Evolutionary conservation across 2,329 filamentous ascomycete species (phyloP).

Genomic region (Aspergillus phoenicis): DNA sequence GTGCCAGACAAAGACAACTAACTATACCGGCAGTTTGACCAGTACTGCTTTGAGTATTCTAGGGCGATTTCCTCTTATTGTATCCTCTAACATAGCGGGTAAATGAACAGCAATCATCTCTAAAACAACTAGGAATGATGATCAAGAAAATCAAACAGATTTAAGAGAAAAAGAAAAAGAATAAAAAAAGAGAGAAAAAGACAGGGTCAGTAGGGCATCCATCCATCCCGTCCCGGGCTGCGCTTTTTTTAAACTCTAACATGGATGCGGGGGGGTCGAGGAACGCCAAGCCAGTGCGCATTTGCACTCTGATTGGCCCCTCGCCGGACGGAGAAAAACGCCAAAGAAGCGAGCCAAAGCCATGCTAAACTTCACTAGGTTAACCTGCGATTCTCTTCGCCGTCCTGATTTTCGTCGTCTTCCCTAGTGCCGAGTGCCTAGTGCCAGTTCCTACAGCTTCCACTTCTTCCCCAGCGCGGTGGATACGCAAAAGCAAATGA

Average conservation of each 20-base stretch:
- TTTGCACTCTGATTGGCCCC: slow-evolving; percentile 1
- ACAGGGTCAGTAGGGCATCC: slow-evolving; percentile 4
- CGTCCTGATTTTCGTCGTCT: neutral
- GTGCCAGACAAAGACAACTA: no score
- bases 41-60: no score
- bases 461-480: neutral
- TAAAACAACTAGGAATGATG: neutral
- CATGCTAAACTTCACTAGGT: slow-evolving; percentile 10
- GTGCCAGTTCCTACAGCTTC: neutral
- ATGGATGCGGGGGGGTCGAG: slow-evolving; percentile 6
- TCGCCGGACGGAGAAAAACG: slow-evolving; percentile 10
- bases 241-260: slow-evolving; percentile 6
- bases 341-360: slow-evolving; percentile 3
- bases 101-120: neutral
- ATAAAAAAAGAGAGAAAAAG: neutral
- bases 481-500: slow-evolving; percentile 1
- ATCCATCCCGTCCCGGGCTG: slow-evolving; percentile 1
- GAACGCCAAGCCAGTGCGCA: slow-evolving; percentile 6
- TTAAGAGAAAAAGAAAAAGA: neutral
- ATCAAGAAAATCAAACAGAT: neutral
- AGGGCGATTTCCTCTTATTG: no score
- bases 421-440: neutral
- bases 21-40: neutral
- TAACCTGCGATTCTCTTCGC: neutral
- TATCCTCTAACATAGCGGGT: no score